Conservation (phyloP, 2,329 filamentous ascomycete genomes). For the Septoria linicola region DNA sequence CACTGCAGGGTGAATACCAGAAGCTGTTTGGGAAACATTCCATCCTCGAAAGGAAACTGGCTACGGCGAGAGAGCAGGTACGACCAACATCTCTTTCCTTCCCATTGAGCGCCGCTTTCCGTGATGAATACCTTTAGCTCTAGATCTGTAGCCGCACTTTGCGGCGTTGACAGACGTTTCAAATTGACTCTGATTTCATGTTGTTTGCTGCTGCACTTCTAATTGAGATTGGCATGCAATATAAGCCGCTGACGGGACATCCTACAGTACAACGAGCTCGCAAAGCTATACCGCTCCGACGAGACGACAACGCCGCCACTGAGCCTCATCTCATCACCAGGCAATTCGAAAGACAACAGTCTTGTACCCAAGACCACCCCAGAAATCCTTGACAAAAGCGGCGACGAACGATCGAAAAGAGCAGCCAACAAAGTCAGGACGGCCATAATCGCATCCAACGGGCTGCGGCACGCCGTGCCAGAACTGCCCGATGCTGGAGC, state of each 20-base stretch:
- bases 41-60: slow-evolving; percentile 49
- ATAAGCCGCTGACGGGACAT: slow-evolving; percentile 23
- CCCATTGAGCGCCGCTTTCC: slow-evolving; percentile 16
- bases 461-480: slow-evolving; percentile 23
- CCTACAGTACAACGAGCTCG: slow-evolving; percentile 38
- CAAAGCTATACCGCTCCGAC: slow-evolving; percentile 31
- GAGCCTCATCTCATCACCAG: slow-evolving; percentile 38
- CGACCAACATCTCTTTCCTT: slow-evolving; percentile 23
- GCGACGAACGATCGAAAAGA: slow-evolving; percentile 26
- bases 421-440: slow-evolving; percentile 39
- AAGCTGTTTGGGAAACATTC: slow-evolving; percentile 46
- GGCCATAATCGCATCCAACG: slow-evolving; percentile 32
- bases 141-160: slow-evolving; percentile 50
- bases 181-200: slow-evolving; percentile 44
- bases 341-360: slow-evolving; percentile 15
- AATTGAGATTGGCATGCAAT: no score
- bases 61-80: slow-evolving; percentile 52
- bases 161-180: slow-evolving; percentile 47
- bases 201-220: slow-evolving; percentile 7
- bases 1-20: slow-evolving; percentile 49
- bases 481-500: slow-evolving; percentile 17
- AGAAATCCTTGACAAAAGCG: slow-evolving; percentile 32
- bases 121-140: slow-evolving; percentile 49
- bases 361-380: slow-evolving; percentile 31
- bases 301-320: slow-evolving; percentile 33